These are phyloP conservation scores for Omphalotus olearius DNA, from an alignment of 1,284 basidiomycete species.

Conservation along the genomic window DNA sequence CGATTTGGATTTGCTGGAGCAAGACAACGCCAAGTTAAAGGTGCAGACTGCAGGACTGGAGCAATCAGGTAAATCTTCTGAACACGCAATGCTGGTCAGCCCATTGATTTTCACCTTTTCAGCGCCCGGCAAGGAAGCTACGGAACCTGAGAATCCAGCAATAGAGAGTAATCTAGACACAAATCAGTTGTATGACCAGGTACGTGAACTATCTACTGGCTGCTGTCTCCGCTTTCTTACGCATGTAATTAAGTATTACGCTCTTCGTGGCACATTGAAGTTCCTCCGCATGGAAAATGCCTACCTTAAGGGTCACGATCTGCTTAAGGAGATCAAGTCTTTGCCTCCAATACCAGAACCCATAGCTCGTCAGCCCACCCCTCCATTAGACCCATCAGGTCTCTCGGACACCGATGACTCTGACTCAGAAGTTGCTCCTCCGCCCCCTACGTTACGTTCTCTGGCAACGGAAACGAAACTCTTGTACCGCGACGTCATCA, in stretches of 20 bases:
- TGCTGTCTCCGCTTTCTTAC: slow-evolving; percentile 4
- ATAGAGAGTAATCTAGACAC: slow-evolving; percentile 62
- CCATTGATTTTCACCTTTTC: slow-evolving; percentile 14
- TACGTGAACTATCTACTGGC: slow-evolving; percentile 23
- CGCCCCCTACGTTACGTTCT: slow-evolving; percentile 38
- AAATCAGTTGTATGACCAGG: slow-evolving; percentile 82
- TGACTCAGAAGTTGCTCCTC: neutral
- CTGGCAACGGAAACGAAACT: slow-evolving; percentile 78
- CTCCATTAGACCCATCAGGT: slow-evolving; percentile 57
- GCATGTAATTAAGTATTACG: slow-evolving; percentile 64
- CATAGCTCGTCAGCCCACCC: slow-evolving; percentile 46
- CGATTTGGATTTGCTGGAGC: slow-evolving; percentile 83
- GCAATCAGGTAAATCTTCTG: slow-evolving; percentile 49
- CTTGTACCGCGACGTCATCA: slow-evolving; percentile 79
- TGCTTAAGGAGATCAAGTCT: slow-evolving; percentile 76
- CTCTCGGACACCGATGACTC: slow-evolving; percentile 48
- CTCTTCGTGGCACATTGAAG: slow-evolving; percentile 83
- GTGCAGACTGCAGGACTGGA: slow-evolving; percentile 58
- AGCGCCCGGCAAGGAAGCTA: slow-evolving; percentile 25
- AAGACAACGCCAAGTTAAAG: slow-evolving; percentile 84
- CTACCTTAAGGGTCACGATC: slow-evolving; percentile 85
- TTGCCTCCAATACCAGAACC: slow-evolving; percentile 61
- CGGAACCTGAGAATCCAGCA: neutral
- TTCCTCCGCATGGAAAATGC: slow-evolving; percentile 91
- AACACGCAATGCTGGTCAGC: neutral